phyloP scores from a whole-genome alignment of 306 rosid species.

The Vigna unguiculata region DNA sequence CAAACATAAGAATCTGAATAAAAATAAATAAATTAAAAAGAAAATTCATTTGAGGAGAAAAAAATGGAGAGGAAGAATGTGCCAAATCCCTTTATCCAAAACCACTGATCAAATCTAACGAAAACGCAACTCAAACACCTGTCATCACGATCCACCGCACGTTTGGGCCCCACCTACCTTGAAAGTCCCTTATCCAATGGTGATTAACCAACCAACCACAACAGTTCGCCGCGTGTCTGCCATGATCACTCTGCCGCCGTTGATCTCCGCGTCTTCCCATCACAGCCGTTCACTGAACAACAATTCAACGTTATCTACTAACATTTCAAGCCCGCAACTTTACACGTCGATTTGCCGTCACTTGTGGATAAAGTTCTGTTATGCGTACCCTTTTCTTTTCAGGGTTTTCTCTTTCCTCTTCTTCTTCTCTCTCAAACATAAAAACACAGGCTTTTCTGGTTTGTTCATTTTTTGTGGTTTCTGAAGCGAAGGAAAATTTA shows the following conservation, averaged over 20 bases:
- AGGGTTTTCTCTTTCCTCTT: background rate
- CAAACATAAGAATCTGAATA: too few species aligned
- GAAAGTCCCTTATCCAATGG: slow-evolving; percentile 41
- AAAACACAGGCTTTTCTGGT: background rate
- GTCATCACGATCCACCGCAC: slow-evolving; percentile 6
- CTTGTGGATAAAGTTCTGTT: slow-evolving; percentile 47
- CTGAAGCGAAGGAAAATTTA: slow-evolving; percentile 5
- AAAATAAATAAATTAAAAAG: too few species aligned
- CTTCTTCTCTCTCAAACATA: too few species aligned
- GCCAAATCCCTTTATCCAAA: slow-evolving; percentile 35
- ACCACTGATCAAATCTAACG: background rate
- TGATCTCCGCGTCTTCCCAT: slow-evolving; percentile 23
- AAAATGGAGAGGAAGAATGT: too few species aligned
- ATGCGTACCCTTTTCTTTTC: background rate
- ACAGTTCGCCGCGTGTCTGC: background rate
- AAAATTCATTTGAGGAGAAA: too few species aligned
- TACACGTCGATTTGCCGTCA: slow-evolving; percentile 29
- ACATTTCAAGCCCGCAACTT: slow-evolving; percentile 24
- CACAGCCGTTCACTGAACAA: slow-evolving; percentile 10
- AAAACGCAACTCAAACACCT: slow-evolving; percentile 14
- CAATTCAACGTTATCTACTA: slow-evolving; percentile 38
- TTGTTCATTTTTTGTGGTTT: background rate
- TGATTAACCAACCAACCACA: background rate
- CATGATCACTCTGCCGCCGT: slow-evolving; percentile 10
- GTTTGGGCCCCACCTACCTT: slow-evolving; percentile 26